phyloP scores from a whole-genome alignment of 2,329 filamentous ascomycete species.

The Pseudocercospora fijiensis region DNA sequence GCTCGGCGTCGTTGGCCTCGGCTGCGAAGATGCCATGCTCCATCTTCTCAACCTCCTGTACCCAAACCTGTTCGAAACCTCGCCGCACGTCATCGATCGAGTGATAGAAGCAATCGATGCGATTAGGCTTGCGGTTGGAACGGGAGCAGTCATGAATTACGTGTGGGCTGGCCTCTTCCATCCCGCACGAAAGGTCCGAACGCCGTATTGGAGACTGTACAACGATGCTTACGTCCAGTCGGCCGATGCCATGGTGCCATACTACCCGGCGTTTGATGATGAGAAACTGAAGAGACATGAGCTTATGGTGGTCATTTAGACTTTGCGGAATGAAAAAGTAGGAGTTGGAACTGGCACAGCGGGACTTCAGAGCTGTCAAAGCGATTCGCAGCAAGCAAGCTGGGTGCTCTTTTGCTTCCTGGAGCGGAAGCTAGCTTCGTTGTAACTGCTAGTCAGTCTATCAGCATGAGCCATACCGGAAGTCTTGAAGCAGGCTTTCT shows the following conservation, averaged over 20 bases:
- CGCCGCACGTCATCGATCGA: constrained; percentile 95
- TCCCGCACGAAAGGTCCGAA: constrained; percentile 88
- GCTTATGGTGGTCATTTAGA: constrained; percentile 28
- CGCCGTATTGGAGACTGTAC: constrained; percentile 94
- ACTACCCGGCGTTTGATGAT: constrained; percentile 84
- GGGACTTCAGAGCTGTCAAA: neutral
- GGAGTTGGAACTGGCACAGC: neutral
- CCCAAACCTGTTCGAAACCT: constrained; percentile 96
- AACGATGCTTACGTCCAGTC: constrained; percentile 95
- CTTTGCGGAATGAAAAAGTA: neutral
- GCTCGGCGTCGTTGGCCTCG: constrained; percentile 92
- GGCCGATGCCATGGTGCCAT: constrained; percentile 93
- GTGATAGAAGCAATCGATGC: constrained; percentile 98
- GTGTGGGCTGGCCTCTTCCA: constrained; percentile 98
- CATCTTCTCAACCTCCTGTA: constrained; percentile 94
- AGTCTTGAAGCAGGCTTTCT: neutral
- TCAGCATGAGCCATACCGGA: neutral
- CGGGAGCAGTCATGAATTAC: constrained; percentile 93
- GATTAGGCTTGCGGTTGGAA: constrained; percentile 87
- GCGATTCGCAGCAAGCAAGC: neutral
- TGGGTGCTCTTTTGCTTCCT: neutral
- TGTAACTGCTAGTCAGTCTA: neutral
- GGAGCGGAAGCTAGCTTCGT: neutral
- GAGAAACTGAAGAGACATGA: constrained; percentile 70
- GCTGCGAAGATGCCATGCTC: constrained; percentile 97